Evolutionary conservation across 768 basidiomycete species (phyloP).

Genomic region (Lyophyllum semitale): DNA sequence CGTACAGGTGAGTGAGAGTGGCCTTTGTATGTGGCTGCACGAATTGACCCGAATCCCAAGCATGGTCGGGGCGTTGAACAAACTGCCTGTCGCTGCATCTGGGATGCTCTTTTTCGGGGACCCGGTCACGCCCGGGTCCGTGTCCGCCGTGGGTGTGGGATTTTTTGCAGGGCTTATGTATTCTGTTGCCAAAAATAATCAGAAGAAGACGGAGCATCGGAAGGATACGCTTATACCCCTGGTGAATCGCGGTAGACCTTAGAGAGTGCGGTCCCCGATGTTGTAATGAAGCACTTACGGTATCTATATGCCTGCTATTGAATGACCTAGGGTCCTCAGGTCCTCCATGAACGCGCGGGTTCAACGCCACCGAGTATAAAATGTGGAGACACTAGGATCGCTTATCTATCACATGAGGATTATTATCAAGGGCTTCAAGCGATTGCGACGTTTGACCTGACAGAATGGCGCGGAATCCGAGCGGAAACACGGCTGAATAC

Average conservation of each 20-base stretch:
- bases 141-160: constrained; percentile 84
- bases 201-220: constrained; percentile 73
- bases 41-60: constrained; percentile 38
- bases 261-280: not conserved
- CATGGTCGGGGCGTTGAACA: constrained; percentile 98
- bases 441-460: not conserved
- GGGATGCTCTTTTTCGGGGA: constrained; percentile 98
- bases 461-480: constrained; percentile 18
- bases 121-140: constrained; percentile 81
- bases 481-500: constrained; percentile 11
- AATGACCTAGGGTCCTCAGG: too few species aligned
- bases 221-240: constrained; percentile 64
- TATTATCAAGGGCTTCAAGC: not conserved
- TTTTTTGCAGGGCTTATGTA: constrained; percentile 93
- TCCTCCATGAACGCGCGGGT: too few species aligned
- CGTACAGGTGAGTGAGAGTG: constrained; percentile 86
- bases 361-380: too few species aligned
- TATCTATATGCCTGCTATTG: too few species aligned
- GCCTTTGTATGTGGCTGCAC: not conserved
- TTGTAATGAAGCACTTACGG: not conserved
- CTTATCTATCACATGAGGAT: constrained; percentile 18
- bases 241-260: constrained; percentile 31
- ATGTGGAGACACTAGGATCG: too few species aligned
- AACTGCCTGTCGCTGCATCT: constrained; percentile 97
- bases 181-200: constrained; percentile 92